Evolutionary conservation across 2,329 filamentous ascomycete genomes (phyloP).

Genomic region (Xylariomycetidae sp.): DNA sequence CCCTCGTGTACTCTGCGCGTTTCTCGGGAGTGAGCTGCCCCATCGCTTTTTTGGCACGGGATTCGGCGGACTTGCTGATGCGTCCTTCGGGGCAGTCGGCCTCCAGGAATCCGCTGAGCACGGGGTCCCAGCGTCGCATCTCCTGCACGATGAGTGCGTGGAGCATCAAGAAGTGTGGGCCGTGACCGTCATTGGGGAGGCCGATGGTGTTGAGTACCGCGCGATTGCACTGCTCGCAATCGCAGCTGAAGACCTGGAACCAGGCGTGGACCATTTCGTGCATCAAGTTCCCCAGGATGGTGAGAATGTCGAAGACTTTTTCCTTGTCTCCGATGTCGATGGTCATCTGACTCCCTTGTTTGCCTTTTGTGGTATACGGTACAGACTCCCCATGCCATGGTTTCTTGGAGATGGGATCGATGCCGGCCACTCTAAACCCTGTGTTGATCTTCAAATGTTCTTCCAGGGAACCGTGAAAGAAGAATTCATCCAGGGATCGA

Average conservation of each 20-base stretch:
- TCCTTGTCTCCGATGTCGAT: neutral
- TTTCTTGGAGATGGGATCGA: neutral
- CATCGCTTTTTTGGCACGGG: too few species aligned
- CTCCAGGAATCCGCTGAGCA: constrained; percentile 5
- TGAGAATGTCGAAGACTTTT: neutral
- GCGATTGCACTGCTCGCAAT: constrained; percentile 8
- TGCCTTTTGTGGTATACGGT: neutral
- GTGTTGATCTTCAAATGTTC: neutral
- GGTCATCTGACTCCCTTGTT: neutral
- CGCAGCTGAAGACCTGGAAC: constrained; percentile 9
- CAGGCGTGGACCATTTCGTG: constrained; percentile 18
- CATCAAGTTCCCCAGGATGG: constrained; percentile 10
- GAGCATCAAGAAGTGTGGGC: constrained; percentile 15
- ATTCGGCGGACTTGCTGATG: too few species aligned
- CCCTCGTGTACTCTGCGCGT: too few species aligned
- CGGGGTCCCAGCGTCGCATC: constrained; percentile 12
- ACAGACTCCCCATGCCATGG: neutral
- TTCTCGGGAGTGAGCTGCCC: too few species aligned
- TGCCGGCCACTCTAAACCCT: neutral
- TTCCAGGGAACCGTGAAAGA: neutral
- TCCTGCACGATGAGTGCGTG: constrained; percentile 16
- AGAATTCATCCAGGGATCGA: neutral
- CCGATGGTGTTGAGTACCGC: constrained; percentile 12
- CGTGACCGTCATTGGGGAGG: constrained; percentile 10
- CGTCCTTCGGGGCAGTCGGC: constrained; percentile 11